phyloP scores from a whole-genome alignment of 139 green algal genomes.

The Picochlorum sp. region DNA sequence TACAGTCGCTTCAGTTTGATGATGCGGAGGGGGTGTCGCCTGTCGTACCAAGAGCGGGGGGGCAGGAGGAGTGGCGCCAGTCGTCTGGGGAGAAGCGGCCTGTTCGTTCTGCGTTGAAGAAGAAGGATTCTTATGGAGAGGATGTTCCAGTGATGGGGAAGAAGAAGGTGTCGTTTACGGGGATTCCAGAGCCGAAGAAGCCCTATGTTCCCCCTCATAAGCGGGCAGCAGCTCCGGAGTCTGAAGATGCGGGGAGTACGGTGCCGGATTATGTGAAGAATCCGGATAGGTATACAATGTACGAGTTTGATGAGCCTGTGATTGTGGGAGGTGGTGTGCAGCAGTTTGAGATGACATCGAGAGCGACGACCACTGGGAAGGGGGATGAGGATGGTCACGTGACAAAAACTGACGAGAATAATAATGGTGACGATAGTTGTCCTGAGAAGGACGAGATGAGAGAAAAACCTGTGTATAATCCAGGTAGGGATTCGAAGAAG shows the following conservation, averaged over 20 bases:
- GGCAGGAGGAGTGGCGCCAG: constrained; percentile 6
- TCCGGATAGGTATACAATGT: constrained; percentile 13
- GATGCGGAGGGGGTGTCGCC: background rate
- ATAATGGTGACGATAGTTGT: too few species aligned
- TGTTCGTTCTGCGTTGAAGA: too few species aligned
- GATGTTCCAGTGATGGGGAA: background rate
- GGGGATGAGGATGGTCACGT: background rate
- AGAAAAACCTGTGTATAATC: too few species aligned
- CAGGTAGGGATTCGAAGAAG: background rate
- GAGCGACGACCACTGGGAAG: too few species aligned
- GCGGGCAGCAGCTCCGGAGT: background rate
- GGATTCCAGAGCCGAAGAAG: constrained; percentile 9
- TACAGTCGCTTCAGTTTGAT: constrained; percentile 4
- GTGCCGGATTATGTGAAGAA: constrained; percentile 1
- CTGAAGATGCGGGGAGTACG: too few species aligned
- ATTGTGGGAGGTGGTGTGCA: constrained; percentile 35
- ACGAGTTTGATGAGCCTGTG: constrained; percentile 43
- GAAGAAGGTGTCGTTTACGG: constrained; percentile 12
- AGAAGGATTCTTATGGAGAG: too few species aligned
- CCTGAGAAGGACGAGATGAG: too few species aligned
- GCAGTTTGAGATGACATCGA: constrained; percentile 1
- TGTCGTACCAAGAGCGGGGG: background rate
- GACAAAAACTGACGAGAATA: too few species aligned
- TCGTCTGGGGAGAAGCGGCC: too few species aligned
- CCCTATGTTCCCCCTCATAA: constrained; percentile 21